These are phyloP conservation scores for Lentinula guzmanii DNA, from an alignment of 768 basidiomycete species.

Conservation along the genomic window DNA sequence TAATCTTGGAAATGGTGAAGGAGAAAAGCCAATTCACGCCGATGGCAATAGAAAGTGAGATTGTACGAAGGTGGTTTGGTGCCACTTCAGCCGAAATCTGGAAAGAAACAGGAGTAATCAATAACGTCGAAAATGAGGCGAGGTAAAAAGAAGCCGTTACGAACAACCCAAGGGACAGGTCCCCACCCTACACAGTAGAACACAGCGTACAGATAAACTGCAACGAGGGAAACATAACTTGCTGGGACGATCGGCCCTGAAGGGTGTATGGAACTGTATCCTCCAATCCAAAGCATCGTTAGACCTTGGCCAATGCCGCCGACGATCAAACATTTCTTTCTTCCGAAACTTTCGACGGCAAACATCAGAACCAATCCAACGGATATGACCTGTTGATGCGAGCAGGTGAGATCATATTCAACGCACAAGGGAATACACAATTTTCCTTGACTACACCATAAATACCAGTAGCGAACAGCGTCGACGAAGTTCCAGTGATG, in stretches of 20 bases:
- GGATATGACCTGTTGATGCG: constrained; percentile 27
- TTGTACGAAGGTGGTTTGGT: constrained; percentile 37
- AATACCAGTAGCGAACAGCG: constrained; percentile 44
- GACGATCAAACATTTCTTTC: constrained; percentile 42
- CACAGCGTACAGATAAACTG: constrained; percentile 41
- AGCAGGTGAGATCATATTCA: neutral
- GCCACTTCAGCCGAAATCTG: constrained; percentile 28
- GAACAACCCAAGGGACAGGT: constrained; percentile 33
- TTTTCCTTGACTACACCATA: constrained; percentile 18
- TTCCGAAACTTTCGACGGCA: constrained; percentile 42
- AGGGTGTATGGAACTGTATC: constrained; percentile 31
- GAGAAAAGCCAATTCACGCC: constrained; percentile 42
- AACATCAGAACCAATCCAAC: constrained; percentile 34
- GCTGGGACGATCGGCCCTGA: constrained; percentile 23
- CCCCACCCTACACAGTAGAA: constrained; percentile 30
- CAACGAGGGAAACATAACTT: constrained; percentile 34
- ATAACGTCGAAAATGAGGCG: too few species aligned
- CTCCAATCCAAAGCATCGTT: constrained; percentile 44
- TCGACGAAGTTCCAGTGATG: constrained; percentile 33
- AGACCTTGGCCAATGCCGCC: constrained; percentile 43
- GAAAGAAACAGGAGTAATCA: neutral
- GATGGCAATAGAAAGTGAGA: constrained; percentile 28
- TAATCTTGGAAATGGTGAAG: constrained; percentile 34
- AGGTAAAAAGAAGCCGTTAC: constrained; percentile 7
- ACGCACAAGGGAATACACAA: constrained; percentile 17